Evolutionary conservation across 1,284 basidiomycete genomes (phyloP).

Genomic region (Exobasidium cylindrosporum): DNA sequence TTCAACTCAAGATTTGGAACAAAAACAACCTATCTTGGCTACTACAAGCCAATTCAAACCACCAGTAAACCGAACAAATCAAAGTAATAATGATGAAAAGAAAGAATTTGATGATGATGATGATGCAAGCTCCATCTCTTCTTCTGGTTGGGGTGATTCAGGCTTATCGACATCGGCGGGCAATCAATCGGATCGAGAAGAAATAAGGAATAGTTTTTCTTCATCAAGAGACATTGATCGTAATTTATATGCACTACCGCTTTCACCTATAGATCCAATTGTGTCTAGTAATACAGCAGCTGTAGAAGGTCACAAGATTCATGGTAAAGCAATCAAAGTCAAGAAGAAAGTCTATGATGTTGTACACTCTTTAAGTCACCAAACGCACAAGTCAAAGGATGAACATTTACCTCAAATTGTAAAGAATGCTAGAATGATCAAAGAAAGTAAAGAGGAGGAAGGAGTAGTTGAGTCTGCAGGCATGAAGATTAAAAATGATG

Average conservation of each 20-base stretch:
- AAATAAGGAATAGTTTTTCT: not conserved
- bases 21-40: not conserved
- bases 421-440: slow-evolving; percentile 6
- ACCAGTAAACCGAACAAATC: not conserved
- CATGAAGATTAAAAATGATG: no score
- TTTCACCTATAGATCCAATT: slow-evolving; percentile 16
- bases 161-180: not conserved
- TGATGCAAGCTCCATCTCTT: slow-evolving; percentile 33
- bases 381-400: not conserved
- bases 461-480: no score
- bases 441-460: not conserved
- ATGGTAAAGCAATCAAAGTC: slow-evolving; percentile 42
- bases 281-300: slow-evolving; percentile 29
- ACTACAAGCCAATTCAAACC: not conserved
- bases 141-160: slow-evolving; percentile 24
- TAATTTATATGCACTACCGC: not conserved
- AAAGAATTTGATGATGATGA: slow-evolving; percentile 20
- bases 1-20: not conserved
- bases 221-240: not conserved
- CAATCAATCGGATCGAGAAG: not conserved
- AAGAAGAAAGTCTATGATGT: slow-evolving; percentile 38
- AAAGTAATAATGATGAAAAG: slow-evolving; percentile 1
- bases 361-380: slow-evolving; percentile 19
- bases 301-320: slow-evolving; percentile 32
- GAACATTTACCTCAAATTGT: slow-evolving; percentile 13